A percentile compares a stretch with the other conserved stretches of the same genome.
These are phyloP conservation scores for Penicillium antarcticum DNA, from an alignment of 495 filamentous ascomycete genomes.

Conservation along the genomic window DNA sequence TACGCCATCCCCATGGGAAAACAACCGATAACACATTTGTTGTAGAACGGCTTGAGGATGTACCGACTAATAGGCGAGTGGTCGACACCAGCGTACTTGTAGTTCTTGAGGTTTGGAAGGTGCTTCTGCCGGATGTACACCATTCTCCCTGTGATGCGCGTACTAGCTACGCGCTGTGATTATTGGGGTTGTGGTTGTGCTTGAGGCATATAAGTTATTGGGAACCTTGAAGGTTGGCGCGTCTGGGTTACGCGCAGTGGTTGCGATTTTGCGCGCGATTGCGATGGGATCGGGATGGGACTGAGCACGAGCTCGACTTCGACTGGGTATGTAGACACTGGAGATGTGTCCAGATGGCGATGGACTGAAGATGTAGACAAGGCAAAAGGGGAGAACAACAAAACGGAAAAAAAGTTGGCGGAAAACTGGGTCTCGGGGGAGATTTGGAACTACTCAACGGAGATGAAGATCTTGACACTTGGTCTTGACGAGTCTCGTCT, in stretches of 20 bases:
- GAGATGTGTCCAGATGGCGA: no score
- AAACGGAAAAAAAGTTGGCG: neutral
- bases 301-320: neutral
- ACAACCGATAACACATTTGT: conserved; percentile 83
- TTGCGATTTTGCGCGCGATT: neutral
- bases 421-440: neutral
- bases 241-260: neutral
- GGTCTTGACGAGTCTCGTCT: neutral
- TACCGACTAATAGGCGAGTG: conserved; percentile 85
- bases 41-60: conserved; percentile 96
- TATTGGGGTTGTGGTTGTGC: neutral
- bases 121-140: conserved; percentile 91
- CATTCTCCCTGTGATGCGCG: conserved; percentile 39
- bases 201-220: neutral
- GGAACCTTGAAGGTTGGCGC: neutral
- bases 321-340: neutral
- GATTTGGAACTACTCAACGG: neutral
- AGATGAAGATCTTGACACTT: conserved; percentile 2
- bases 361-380: no score
- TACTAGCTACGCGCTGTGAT: neutral
- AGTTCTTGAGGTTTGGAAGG: conserved; percentile 81
- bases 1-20: conserved; percentile 96
- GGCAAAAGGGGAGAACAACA: neutral
- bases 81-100: conserved; percentile 91
- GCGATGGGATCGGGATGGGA: neutral